Percentiles rank a stretch among this genome's conserved stretches.
Conservation (phyloP, 139 green algal species). For the Pleodorina starrii region DNA sequence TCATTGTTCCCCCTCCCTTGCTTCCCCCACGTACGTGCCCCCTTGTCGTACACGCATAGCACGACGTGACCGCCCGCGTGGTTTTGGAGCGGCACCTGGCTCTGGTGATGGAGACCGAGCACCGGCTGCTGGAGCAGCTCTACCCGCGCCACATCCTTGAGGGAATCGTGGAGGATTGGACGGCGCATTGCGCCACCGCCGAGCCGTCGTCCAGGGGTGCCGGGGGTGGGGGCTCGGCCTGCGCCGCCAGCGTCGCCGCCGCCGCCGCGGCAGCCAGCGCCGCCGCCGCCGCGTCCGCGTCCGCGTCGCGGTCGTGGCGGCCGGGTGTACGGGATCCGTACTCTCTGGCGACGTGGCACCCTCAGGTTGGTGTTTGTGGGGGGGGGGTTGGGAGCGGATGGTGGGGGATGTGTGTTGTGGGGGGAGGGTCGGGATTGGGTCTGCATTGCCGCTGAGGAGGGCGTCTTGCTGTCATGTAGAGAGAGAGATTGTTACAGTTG, state of each 20-base stretch:
- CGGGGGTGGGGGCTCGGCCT: neutral
- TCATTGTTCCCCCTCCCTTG: too few relatives aligned
- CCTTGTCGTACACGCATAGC: slow-evolving; percentile 16
- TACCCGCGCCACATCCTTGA: slow-evolving; percentile 36
- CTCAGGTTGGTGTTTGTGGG: neutral
- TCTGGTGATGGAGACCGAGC: slow-evolving; percentile 53
- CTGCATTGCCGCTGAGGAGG: too few relatives aligned
- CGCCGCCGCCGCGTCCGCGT: neutral
- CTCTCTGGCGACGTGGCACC: slow-evolving; percentile 15
- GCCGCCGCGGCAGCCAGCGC: neutral
- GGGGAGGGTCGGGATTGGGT: too few relatives aligned
- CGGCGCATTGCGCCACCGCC: neutral
- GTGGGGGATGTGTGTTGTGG: too few relatives aligned
- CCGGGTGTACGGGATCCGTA: neutral
- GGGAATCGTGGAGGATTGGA: neutral
- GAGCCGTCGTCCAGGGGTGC: neutral
- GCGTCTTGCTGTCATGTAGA: too few relatives aligned
- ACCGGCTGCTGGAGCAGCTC: slow-evolving; percentile 53
- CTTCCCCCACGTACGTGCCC: too few relatives aligned
- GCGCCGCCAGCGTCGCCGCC: neutral
- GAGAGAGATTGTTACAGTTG: too few relatives aligned
- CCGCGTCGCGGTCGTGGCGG: neutral
- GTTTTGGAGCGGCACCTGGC: slow-evolving; percentile 39
- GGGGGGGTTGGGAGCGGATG: neutral
- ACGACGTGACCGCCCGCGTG: slow-evolving; percentile 37